Percentiles rank a stretch among this genome's conserved stretches.
Evolutionary conservation across 2,329 filamentous ascomycete genomes (phyloP).

Genomic region (Tolypocladium tropicale): DNA sequence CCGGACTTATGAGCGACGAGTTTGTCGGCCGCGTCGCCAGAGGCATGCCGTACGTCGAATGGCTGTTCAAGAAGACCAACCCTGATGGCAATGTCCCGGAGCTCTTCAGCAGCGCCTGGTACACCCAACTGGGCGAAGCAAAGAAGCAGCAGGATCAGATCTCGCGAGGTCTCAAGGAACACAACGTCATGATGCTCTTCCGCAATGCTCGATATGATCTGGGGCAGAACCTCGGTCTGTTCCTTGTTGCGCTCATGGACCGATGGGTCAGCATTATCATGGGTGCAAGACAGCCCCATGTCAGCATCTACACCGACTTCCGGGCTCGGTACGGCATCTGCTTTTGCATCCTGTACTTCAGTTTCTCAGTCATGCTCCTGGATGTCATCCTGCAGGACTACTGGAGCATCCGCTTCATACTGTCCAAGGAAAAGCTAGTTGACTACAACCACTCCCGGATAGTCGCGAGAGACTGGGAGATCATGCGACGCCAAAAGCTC

Average conservation of each 20-base stretch:
- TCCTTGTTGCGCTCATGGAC: conserved; percentile 27
- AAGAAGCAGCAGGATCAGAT: conserved; percentile 23
- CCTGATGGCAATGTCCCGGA: conserved; percentile 15
- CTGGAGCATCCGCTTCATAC: conserved; percentile 21
- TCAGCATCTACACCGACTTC: conserved; percentile 18
- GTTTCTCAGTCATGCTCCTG: conserved; percentile 25
- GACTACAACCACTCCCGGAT: conserved; percentile 14
- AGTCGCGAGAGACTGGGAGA: conserved; percentile 11
- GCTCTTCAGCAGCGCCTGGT: conserved; percentile 22
- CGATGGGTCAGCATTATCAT: conserved; percentile 26
- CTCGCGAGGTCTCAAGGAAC: conserved; percentile 24
- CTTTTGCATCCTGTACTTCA: conserved; percentile 28
- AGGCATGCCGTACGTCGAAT: conserved; percentile 22
- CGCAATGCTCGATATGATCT: conserved; percentile 24
- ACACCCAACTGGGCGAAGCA: conserved; percentile 21
- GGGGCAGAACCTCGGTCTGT: conserved; percentile 24
- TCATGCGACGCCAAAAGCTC: conserved; percentile 4
- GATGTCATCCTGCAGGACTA: conserved; percentile 25
- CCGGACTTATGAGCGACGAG: conserved; percentile 1
- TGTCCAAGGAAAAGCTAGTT: conserved; percentile 22
- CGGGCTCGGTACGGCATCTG: conserved; percentile 25
- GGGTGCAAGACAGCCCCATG: conserved; percentile 14
- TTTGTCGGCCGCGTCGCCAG: conserved; percentile 11
- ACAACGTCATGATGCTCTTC: conserved; percentile 26
- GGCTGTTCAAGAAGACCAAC: conserved; percentile 24